Base-by-base conservation (phyloP, 768 basidiomycete species). In the Mycena galopus region DNA sequence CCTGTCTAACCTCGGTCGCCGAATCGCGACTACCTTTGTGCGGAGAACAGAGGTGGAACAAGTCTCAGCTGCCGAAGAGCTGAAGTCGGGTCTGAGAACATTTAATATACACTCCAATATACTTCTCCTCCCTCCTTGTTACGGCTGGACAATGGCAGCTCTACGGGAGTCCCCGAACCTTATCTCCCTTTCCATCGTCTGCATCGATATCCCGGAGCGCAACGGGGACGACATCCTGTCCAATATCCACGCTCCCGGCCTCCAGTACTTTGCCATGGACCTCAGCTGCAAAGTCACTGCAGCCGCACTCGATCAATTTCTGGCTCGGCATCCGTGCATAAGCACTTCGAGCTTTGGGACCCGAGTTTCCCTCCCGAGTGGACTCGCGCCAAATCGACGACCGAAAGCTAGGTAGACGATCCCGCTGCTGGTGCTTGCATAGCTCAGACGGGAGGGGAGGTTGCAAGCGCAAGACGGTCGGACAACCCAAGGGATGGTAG, bases 71-170 rank as follows among this genome's bases (percentile, higher is more conserved):
- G n/a, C n/a, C n/a, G 35, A 14, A 37, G 14, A 33, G 35, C 9
- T 29, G 3, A 42, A 19, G 32, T 29, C 30, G 9, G n/a, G 37
- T 12, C 62, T 69, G 32, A 25, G 27, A 42, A 42, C 67, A 7
- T 73, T 73, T 21, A 73, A 68, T 47, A 65, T 73, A 32, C 42
- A 53, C 19, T 73, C 72, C n/a, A 63, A 57, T 25, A n/a, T 73
- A 30, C 72, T 73, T 27, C 67, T 73, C 30, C 44, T 73, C 2
- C 67, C 53, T 51, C 72, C 72, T n/a, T 67, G 59, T n/a, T 68
- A 51, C 55, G 25, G 19, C 16, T 73, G 72, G 72, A 73, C 72
- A 27, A 51, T 73, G 14, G 32, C 66, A 0, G 50, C 71, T 17
- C 35, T 73, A 1, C 44, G 19, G 27, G 25, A 29, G 4, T 57